phyloP scores from a whole-genome alignment of 257 asterid species.

The Solanum clarkiae region DNA sequence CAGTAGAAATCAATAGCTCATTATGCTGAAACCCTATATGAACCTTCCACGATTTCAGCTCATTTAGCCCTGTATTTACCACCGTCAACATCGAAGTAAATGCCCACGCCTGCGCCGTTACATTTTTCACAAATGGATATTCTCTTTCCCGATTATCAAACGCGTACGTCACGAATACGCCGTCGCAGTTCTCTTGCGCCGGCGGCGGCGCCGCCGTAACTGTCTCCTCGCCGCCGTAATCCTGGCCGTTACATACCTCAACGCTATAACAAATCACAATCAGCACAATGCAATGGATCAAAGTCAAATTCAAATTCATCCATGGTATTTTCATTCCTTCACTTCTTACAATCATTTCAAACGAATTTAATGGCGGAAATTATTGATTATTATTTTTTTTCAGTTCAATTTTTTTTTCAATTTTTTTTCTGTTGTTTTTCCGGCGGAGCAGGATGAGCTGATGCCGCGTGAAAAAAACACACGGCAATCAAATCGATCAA shows the following conservation, averaged over 20 bases:
- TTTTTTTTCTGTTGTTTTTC: background rate
- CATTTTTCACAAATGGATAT: constrained; percentile 63
- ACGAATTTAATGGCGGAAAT: background rate
- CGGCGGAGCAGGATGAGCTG: background rate
- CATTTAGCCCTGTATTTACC: constrained; percentile 47
- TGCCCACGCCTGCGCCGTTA: constrained; percentile 79
- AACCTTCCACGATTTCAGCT: constrained; percentile 65
- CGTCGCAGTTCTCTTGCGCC: constrained; percentile 48
- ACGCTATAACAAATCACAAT: constrained; percentile 8
- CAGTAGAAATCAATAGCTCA: constrained; percentile 68
- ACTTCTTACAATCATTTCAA: background rate
- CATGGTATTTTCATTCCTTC: constrained; percentile 30
- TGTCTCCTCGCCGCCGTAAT: constrained; percentile 14
- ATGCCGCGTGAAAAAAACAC: constrained; percentile 1
- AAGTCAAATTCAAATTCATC: background rate
- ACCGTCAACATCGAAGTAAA: constrained; percentile 38
- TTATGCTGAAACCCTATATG: constrained; percentile 46
- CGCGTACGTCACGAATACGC: constrained; percentile 46
- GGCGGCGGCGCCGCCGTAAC: constrained; percentile 28
- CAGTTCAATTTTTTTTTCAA: background rate
- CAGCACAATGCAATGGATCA: constrained; percentile 5
- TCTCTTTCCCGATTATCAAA: constrained; percentile 58
- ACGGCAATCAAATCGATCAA: constrained; percentile 1
- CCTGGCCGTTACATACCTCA: constrained; percentile 19
- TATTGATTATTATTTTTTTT: background rate